Evolutionary conservation across 208 protist species (phyloP).

Genomic region (Trypanosomatidae sp.): DNA sequence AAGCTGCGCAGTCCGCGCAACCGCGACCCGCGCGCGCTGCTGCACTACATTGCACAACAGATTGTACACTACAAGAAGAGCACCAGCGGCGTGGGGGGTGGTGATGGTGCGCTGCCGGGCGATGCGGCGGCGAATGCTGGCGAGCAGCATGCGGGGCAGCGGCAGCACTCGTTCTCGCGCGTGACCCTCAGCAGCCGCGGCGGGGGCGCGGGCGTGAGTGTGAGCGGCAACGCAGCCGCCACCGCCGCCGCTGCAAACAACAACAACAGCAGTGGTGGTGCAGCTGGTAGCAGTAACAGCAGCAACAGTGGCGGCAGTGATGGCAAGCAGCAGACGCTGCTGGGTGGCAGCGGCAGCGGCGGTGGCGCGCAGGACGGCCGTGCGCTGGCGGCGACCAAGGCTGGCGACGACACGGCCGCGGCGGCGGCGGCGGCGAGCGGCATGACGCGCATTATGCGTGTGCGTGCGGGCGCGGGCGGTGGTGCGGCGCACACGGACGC

Average conservation of each 20-base stretch:
- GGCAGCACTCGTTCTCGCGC: too few species aligned
- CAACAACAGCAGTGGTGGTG: too few species aligned
- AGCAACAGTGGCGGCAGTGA: not conserved
- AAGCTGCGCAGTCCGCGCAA: constrained; percentile 82
- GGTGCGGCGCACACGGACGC: constrained; percentile 31
- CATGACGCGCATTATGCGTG: constrained; percentile 78
- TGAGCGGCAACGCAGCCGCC: too few species aligned
- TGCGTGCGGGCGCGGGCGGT: constrained; percentile 23
- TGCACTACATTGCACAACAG: constrained; percentile 90
- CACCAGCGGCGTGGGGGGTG: constrained; percentile 12
- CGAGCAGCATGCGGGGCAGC: too few species aligned
- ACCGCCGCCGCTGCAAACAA: too few species aligned
- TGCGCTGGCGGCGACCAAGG: not conserved
- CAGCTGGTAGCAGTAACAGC: not conserved
- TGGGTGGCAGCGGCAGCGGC: not conserved
- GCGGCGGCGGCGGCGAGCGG: constrained; percentile 25
- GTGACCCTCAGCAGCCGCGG: too few species aligned
- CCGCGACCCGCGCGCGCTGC: constrained; percentile 77
- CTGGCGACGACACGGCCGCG: constrained; percentile 6
- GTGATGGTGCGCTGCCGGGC: constrained; percentile 1
- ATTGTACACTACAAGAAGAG: constrained; percentile 89
- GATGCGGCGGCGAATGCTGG: too few species aligned
- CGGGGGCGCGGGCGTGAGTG: too few species aligned
- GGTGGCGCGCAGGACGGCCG: constrained; percentile 1
- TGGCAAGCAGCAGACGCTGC: not conserved